Evolutionary conservation across 1,284 basidiomycete genomes (phyloP), one percentile per base, ranked within the genome.

Genomic region (Chondrostereum purpureum): DNA sequence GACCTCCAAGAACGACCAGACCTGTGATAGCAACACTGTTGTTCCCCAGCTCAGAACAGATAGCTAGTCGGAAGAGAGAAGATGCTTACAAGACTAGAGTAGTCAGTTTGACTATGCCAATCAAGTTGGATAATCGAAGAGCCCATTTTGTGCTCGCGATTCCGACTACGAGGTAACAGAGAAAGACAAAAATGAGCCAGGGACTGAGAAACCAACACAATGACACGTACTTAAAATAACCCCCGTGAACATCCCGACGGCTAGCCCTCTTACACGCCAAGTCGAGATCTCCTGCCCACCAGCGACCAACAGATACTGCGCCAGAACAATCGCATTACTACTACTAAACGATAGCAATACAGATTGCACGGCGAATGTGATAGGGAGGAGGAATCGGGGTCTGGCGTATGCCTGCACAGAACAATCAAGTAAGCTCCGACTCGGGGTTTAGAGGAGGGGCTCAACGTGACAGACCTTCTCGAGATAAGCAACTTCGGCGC

Each of bases 401-500:
- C 60, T 57, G 4, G 66, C 68, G 51, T 71, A 73, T 5, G 70
- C 70, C 59, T 64, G 41, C 22, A 45, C 10, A 13, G 39, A n/a
- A n/a, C n/a, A n/a, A n/a, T n/a, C n/a, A n/a, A n/a, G n/a, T n/a
- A n/a, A n/a, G n/a, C n/a, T n/a, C n/a, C n/a, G n/a, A n/a, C n/a
- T n/a, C n/a, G n/a, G n/a, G n/a, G n/a, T n/a, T n/a, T n/a, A n/a
- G n/a, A n/a, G n/a, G n/a, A n/a, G n/a, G 10, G 20, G 34, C 0
- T 5, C 4, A n/a, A 2, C 8, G 20, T 33, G 21, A 17, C 38
- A 50, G 12, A 55, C 61, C 59, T 71, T 67, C 43, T 72, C 69
- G n/a, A 72, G 58, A 43, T 69, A 73, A 3, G 69, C 68, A 8
- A 72, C 72, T 44, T 73, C 68, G 5, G 68, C 71, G 4, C 73